Base-by-base conservation (phyloP, 164 flowering plant genomes). In the Liquidambar formosana region DNA sequence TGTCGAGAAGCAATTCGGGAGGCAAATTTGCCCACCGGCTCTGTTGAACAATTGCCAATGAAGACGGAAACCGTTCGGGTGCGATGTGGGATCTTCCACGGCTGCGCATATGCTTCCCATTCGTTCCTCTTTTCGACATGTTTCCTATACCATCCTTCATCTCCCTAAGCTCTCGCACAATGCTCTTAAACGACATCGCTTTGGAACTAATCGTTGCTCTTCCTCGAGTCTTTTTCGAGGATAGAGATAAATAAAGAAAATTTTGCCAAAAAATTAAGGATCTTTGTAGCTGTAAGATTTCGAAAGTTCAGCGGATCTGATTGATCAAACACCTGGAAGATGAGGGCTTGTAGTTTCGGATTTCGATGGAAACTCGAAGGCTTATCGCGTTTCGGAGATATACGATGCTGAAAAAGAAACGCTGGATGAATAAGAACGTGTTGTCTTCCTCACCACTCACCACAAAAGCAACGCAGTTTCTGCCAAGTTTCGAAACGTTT, bases 21-120 rank as follows among this genome's bases (percentile, higher is more conserved):
- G 93, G 97, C 63, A 91, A 58, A 69, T 84, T 82, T 1, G 88
- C 93, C 97, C 97, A 92, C 28, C 66, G 78, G 28, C 86, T 70
- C 64, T 82, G 73, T 44, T 75, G 64, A 60, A 43, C 59, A 44
- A 19, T 18, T 22, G 67, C 47, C 15, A 46, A 44, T 6, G 76
- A 63, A n/a, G 63, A 57, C 18, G 79, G 68, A 21, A 61, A 61
- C 14, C 71, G 61, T 53, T 82, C 86, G 0, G 86, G 82, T 6
- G 80, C 83, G 44, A 82, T 71, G 64, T 82, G 75, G 0, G 85
- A 74, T 41, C 79, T 49, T 21, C 80, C 76, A n/a, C 71, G 59
- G 33, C 76, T 78, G 47, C 45, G 61, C 61, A 19, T 26, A 14
- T 59, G 65, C 45, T 63, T 73, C 71, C 72, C 21, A n/a, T 76